Conservation (phyloP, 23 red algal species). For the Agarophyton chilense region DNA sequence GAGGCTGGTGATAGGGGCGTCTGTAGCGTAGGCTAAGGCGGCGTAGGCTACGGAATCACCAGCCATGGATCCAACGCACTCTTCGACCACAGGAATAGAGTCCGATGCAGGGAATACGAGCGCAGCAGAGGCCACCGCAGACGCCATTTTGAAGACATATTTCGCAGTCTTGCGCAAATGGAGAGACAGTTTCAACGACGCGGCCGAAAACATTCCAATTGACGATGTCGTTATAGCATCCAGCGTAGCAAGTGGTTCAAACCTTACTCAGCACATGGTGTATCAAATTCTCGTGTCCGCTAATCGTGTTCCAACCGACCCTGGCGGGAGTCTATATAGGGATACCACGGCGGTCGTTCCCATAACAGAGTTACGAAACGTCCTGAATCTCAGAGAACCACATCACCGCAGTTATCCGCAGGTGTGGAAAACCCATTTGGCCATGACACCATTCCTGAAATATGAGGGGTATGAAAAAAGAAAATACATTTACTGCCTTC, state of each 20-base stretch:
- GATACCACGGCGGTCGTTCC: constrained; percentile 1
- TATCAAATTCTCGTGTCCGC: constrained; percentile 1
- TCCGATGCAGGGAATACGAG: not conserved
- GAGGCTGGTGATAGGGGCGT: no score
- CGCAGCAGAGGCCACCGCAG: not conserved
- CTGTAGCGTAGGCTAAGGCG: no score
- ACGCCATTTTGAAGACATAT: not conserved
- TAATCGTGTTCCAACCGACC: constrained; percentile 8
- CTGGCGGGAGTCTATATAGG: not conserved
- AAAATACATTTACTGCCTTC: not conserved
- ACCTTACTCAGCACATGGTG: not conserved
- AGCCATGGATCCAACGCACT: no score
- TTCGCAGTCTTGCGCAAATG: not conserved
- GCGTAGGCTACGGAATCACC: no score
- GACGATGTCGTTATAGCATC: constrained; percentile 1
- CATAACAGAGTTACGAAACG: not conserved
- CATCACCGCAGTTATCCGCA: constrained; percentile 9
- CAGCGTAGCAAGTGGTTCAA: not conserved
- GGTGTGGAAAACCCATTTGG: constrained; percentile 15
- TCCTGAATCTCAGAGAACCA: constrained; percentile 3
- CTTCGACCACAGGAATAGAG: no score
- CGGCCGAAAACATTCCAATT: not conserved
- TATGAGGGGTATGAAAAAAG: not conserved
- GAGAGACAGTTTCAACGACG: not conserved
- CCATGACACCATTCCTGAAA: not conserved